phyloP scores from a whole-genome alignment of 768 basidiomycete genomes.

The Podaxis sp. region DNA sequence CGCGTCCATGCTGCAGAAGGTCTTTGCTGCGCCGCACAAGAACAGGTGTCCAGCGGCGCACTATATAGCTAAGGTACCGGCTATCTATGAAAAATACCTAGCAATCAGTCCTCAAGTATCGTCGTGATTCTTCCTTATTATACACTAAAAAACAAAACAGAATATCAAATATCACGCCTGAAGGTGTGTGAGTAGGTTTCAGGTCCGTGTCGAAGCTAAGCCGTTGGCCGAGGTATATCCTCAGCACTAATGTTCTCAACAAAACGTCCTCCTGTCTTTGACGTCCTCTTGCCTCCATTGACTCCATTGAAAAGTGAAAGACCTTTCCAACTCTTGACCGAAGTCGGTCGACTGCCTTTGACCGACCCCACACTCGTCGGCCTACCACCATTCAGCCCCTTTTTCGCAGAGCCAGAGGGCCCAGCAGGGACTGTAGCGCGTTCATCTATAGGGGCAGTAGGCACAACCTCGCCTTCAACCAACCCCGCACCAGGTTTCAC shows the following conservation, averaged over 20 bases:
- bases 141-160: too few relatives aligned
- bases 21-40: too few relatives aligned
- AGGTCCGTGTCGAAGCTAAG: too few relatives aligned
- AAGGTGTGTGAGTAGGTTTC: too few relatives aligned
- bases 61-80: too few relatives aligned
- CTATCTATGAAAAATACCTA: too few relatives aligned
- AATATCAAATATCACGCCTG: too few relatives aligned
- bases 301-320: background rate
- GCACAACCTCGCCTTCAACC: background rate
- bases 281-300: background rate
- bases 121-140: too few relatives aligned
- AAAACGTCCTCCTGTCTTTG: background rate
- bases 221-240: background rate
- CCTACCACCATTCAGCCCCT: background rate
- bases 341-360: background rate
- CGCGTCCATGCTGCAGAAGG: too few relatives aligned
- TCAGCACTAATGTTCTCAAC: background rate
- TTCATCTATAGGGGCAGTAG: background rate
- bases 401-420: background rate
- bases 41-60: too few relatives aligned
- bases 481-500: slow-evolving; percentile 52
- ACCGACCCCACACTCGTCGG: background rate
- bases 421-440: background rate
- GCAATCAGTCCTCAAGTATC: too few relatives aligned
- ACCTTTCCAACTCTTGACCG: background rate